These are phyloP conservation scores for Trypanosoma brucei DNA, from an alignment of 208 protist species.

Conservation along the genomic window DNA sequence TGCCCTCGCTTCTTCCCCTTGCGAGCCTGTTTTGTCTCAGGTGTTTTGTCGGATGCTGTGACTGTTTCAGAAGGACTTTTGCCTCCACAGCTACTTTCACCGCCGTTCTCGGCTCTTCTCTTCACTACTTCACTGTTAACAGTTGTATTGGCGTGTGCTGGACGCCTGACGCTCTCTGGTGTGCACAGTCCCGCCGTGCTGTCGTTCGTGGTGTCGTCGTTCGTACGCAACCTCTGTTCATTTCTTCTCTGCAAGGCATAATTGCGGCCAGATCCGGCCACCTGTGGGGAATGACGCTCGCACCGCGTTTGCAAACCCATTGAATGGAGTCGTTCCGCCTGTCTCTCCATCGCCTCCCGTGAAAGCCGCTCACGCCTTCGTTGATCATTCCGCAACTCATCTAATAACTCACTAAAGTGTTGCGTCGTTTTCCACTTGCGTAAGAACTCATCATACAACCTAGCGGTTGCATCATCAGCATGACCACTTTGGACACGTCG, in stretches of 20 bases:
- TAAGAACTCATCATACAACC: slow-evolving; percentile 10
- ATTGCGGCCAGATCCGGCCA: slow-evolving; percentile 12
- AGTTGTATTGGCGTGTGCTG: not conserved
- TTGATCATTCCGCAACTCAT: slow-evolving; percentile 6
- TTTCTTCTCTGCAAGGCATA: slow-evolving; percentile 4
- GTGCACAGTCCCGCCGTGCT: not conserved
- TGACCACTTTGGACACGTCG: no score
- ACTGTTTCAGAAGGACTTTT: not conserved
- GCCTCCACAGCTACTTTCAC: not conserved
- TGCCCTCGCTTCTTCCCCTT: not conserved
- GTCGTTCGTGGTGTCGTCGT: not conserved
- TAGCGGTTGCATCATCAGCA: not conserved
- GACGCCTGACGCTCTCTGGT: not conserved
- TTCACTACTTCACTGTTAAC: not conserved
- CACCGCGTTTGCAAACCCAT: not conserved
- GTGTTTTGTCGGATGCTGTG: not conserved
- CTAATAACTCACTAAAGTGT: slow-evolving; percentile 8
- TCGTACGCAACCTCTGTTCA: not conserved
- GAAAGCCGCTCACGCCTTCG: slow-evolving; percentile 12
- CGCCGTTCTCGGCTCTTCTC: not conserved
- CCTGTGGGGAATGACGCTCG: not conserved
- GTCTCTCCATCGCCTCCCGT: slow-evolving; percentile 11
- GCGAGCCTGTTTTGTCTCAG: not conserved
- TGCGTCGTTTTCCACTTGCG: slow-evolving; percentile 11
- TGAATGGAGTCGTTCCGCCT: slow-evolving; percentile 2